Evolutionary conservation across 1,284 basidiomycete species (phyloP), one percentile per base, ranked within the genome.

Genomic region (Rhodotorula sp.): DNA sequence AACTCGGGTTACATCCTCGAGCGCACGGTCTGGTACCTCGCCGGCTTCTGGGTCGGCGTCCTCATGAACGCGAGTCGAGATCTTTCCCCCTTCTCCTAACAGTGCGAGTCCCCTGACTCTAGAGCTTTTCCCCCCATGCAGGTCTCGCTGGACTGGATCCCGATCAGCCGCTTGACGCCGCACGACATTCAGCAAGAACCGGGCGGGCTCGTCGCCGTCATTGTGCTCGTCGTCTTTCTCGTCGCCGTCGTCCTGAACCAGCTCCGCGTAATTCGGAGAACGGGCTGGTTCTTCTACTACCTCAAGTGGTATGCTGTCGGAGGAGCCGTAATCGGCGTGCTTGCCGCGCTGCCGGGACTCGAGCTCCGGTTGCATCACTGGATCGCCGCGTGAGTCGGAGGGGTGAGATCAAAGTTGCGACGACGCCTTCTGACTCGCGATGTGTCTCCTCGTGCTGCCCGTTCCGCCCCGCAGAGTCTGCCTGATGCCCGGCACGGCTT

Each of bases 201-300:
- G 2, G 91, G 91, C 42, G 90, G 87, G 3, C 83, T 94, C 57
- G 83, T 85, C 12, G 87, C 90, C 29, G 84, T 91, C 62, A 85
- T 93, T 71, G 85, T 92, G 62, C 78, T 90, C 42, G 78, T 90
- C 48, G 82, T 91, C 67, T 79, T 93, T 53, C 37, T 78, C 17
- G 77, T 86, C 8, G 79, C 84, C 33, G 80, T 88, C 46, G 86
- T 85, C 24, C 75, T 90, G 62, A 93, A 93, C 78, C 92, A 95
- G 81, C 78, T 90, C 10, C 84, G 90, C n/a, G 87, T 93, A 55
- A 89, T 93, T 67, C 86, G 91, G 62, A 89, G 89, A 79, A 91
- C 89, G 0, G 91, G 92, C 0, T 90, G 88, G 86, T 81, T 95
- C 44, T 87, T 88, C 6, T 85, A n/a, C 46, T 77, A 75, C 64